Evolutionary conservation across 2,329 filamentous ascomycete species (phyloP), one percentile per base, ranked within the genome.

Genomic region (Neonectria coccinea): DNA sequence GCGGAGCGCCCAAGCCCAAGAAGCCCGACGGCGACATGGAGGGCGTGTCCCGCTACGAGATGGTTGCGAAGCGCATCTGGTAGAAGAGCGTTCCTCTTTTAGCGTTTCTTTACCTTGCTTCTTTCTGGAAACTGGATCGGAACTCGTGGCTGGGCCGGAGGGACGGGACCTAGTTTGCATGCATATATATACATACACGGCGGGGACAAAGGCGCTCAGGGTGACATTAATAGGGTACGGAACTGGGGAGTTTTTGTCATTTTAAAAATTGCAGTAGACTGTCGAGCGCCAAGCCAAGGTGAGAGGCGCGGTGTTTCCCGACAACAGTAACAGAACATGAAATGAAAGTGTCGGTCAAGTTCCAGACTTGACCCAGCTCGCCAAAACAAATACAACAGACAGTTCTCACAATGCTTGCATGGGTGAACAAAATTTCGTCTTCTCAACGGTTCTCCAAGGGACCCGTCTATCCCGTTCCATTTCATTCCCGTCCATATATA

Each of bases 21-120:
- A 85, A 85, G 59, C 85, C 87, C 56, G 69, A 68, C 1, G 75
- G 77, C 4, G 80, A 82, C 87, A 76, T 88, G 88, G 79, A 91
- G 85, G 74, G 88, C 81, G 76, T 93, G 89, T 67, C 88, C 85
- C 86, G 96, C 73, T 99, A 97, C 81, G 93, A 94, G 76, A 97
- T 98, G 96, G 91, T 94, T 72, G 93, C 93, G 0, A 98, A 97
- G 85, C 87, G 96, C 76, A 99, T 99, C 73, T 99, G 96, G 96
- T 98, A 79, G 70, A 63, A 44, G 65, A 62, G 52, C 25, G 7
- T 62, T 31, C n/a, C 27, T 45, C 29, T 11, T 25, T 53, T 57
- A 42, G 16, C n/a, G 18, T 42, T 39, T 39, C 29, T 42, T 39
- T 29, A 44, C 36, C 27, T 42, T 9, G 7, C 9, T 29, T 27